Conservation (phyloP, 768 basidiomycete genomes). For the Podaxis sp. region DNA sequence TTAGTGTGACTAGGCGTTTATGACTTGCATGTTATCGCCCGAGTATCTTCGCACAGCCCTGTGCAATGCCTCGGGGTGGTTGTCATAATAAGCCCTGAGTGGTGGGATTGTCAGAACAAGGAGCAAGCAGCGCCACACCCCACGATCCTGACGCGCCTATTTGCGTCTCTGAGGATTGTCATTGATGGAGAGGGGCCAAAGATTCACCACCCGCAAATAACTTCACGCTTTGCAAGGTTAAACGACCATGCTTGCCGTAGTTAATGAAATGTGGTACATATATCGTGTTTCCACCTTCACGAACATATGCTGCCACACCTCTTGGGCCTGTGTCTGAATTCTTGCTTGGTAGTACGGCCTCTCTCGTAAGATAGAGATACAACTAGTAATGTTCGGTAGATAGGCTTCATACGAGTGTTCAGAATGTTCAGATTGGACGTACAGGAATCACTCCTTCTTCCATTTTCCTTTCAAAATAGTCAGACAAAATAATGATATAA, state of each 20-base stretch:
- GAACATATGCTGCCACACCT: conserved; percentile 30
- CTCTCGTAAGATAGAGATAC: conserved; percentile 17
- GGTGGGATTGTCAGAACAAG: conserved; percentile 75
- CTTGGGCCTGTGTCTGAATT: not conserved
- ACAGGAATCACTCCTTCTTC: conserved; percentile 70
- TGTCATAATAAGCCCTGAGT: conserved; percentile 69
- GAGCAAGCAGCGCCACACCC: conserved; percentile 77
- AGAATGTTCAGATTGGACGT: conserved; percentile 23
- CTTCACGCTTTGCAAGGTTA: conserved; percentile 69
- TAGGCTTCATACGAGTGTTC: not conserved
- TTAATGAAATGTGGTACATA: conserved; percentile 52
- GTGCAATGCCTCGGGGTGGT: conserved; percentile 49
- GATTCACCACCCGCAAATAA: conserved; percentile 70
- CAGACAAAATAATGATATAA: not conserved
- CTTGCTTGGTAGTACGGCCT: conserved; percentile 5
- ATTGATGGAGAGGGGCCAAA: not conserved
- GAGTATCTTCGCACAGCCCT: conserved; percentile 62
- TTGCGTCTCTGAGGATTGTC: not conserved
- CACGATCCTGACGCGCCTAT: conserved; percentile 86
- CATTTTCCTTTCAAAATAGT: conserved; percentile 52
- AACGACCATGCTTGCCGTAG: conserved; percentile 52
- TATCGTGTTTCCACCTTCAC: conserved; percentile 64
- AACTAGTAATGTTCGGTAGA: conserved; percentile 8
- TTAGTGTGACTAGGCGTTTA: conserved; percentile 34
- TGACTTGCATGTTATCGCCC: conserved; percentile 81